Base-by-base conservation (phyloP, 1,284 basidiomycete species). In the Ganoderma meredithae region DNA sequence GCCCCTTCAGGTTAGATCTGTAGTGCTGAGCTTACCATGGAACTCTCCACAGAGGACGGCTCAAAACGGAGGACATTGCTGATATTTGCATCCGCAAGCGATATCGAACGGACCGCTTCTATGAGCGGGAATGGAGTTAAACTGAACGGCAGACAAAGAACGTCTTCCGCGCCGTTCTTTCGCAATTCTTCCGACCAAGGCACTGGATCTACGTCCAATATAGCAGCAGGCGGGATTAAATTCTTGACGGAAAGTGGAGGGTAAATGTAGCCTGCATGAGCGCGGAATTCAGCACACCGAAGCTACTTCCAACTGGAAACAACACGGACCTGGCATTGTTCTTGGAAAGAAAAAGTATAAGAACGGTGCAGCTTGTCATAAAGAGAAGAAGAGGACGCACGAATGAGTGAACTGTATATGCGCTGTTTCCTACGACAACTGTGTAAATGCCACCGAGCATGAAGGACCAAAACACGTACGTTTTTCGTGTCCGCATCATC, bases 131-230 rank as follows among this genome's bases (percentile, higher is more conserved):
- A 71, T 0, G 75, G 75, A 1, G 73, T 65, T 12, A 72, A 17
- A 10, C 64, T 73, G 66, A 65, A 77, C 27, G 71, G 75, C 7
- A 72, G 31, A 58, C 76, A 71, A n/a, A 66, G 43, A n/a, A 84
- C 76, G 2, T 84, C 76, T 3, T 75, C 70, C 59, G 77, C 82
- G 63, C 79, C 76, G 41, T 84, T 79, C 15, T 67, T 71, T 0
- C 70, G 69, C 27, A 82, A 63, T n/a, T 76, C 74, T 22, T 76
- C 69, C 36, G 81, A 75, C 70, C 81, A 83, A 0, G 77, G 79
- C 31, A 78, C 73, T 19, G 79, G 72, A 60, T 22, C 71, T 62
- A 22, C 62, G 27, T 25, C 71, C 27, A 31, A 65, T 39, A 67
- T 70, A 68, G 41, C 66, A 56, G 69, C 66, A 56, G 69, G 75